Evolutionary conservation across 371 early-diverging fungal genomes (phyloP).

Genomic region (Mortierella sp.): DNA sequence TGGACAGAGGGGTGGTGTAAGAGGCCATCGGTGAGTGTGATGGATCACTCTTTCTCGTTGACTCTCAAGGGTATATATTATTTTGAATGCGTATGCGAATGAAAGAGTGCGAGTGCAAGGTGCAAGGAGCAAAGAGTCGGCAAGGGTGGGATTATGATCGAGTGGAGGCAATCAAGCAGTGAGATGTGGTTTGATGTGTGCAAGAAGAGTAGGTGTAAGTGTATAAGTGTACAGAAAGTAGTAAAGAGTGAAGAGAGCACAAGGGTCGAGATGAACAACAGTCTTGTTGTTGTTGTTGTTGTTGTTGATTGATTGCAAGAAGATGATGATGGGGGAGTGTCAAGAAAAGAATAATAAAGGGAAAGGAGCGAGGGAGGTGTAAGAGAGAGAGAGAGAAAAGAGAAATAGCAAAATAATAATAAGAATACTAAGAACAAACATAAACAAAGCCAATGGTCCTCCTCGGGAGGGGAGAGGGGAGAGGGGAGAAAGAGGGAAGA

Average conservation of each 20-base stretch:
- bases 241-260: neutral
- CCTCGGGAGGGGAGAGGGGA: neutral
- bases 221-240: neutral
- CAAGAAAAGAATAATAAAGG: constrained; percentile 12
- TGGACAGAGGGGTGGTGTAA: constrained; percentile 15
- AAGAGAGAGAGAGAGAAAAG: neutral
- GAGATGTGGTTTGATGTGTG: neutral
- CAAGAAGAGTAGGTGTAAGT: neutral
- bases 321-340: neutral
- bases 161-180: too few species aligned
- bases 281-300: neutral
- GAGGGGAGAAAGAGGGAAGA: neutral
- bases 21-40: neutral
- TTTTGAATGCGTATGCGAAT: too few species aligned
- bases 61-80: neutral
- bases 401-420: neutral
- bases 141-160: too few species aligned
- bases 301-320: neutral
- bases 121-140: too few species aligned
- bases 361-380: neutral
- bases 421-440: too few species aligned
- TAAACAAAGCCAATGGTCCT: neutral
- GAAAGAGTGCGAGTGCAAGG: too few species aligned
- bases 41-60: neutral
- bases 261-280: neutral